A percentile compares a stretch with the other conserved stretches of the same genome.
Evolutionary conservation across 805 yeast species (phyloP).

Genomic region (Pichia pseudocactophila): DNA sequence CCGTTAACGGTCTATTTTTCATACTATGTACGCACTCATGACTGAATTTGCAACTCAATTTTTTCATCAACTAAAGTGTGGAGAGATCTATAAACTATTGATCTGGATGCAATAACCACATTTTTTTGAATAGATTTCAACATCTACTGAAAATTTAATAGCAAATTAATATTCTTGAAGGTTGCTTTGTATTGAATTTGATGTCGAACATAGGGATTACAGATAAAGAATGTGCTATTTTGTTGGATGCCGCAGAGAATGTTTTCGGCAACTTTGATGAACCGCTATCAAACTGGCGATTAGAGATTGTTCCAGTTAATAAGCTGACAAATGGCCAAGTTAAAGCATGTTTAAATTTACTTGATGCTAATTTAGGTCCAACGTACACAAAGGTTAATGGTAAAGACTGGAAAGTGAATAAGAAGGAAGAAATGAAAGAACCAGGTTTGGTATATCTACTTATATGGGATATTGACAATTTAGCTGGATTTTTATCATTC

Average conservation of each 20-base stretch:
- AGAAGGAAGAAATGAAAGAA: slow-evolving; percentile 38
- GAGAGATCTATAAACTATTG: too few species aligned
- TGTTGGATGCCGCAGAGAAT: neutral
- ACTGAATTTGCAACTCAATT: too few species aligned
- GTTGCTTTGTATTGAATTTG: too few species aligned
- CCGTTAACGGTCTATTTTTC: too few species aligned
- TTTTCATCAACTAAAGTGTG: too few species aligned
- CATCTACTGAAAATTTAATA: too few species aligned
- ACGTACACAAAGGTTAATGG: slow-evolving; percentile 26
- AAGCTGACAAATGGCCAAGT: neutral
- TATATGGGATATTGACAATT: slow-evolving; percentile 15
- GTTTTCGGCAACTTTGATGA: neutral
- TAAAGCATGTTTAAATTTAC: slow-evolving; percentile 14
- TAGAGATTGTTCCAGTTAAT: neutral
- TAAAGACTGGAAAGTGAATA: slow-evolving; percentile 33
- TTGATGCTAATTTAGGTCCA: slow-evolving; percentile 23
- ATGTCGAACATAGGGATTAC: neutral
- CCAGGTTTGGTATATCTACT: slow-evolving; percentile 37
- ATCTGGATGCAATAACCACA: too few species aligned
- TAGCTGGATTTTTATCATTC: slow-evolving; percentile 39
- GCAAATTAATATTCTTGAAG: too few species aligned
- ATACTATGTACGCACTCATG: too few species aligned
- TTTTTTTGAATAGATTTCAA: too few species aligned
- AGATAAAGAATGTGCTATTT: neutral
- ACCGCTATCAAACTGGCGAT: neutral